Evolutionary conservation across 2,329 filamentous ascomycete genomes (phyloP).

Genomic region (Cryphonectria naterciae): DNA sequence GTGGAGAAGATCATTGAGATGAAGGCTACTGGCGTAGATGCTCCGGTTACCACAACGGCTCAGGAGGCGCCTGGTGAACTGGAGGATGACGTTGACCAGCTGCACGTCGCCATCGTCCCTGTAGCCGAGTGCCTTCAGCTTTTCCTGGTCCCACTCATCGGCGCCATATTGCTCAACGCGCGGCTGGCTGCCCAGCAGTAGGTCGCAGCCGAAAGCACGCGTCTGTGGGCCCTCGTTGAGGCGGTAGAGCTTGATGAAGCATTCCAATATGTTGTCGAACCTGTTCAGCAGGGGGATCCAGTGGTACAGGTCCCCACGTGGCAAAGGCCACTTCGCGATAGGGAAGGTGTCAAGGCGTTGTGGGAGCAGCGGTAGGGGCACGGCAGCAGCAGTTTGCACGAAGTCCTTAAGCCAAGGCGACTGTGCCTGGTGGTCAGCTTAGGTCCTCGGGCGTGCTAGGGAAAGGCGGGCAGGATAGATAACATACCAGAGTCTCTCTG

Average conservation of each 20-base stretch:
- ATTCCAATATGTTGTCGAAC: conserved; percentile 86
- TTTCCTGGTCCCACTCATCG: conserved; percentile 49
- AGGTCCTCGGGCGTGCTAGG: conserved; percentile 18
- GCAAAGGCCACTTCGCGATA: conserved; percentile 83
- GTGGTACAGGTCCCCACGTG: conserved; percentile 93
- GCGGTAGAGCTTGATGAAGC: conserved; percentile 79
- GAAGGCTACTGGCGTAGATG: conserved; percentile 90
- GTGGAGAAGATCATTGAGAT: conserved; percentile 86
- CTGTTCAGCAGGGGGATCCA: conserved; percentile 95
- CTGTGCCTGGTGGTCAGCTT: conserved; percentile 51
- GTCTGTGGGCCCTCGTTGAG: conserved; percentile 80
- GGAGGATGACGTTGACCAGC: conserved; percentile 77
- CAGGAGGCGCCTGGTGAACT: conserved; percentile 84
- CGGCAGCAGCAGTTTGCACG: conserved; percentile 69
- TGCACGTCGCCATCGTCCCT: conserved; percentile 76
- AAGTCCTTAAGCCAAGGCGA: conserved; percentile 87
- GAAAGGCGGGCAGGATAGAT: conserved; percentile 7
- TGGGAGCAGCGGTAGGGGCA: conserved; percentile 77
- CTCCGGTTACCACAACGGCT: conserved; percentile 97
- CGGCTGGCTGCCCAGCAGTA: conserved; percentile 64
- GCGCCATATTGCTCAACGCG: conserved; percentile 56
- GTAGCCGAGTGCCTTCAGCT: conserved; percentile 65
- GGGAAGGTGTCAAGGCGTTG: conserved; percentile 79
- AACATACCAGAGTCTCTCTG: conserved; percentile 66
- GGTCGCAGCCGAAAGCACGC: conserved; percentile 70